These are phyloP conservation scores for Cyberlindnera suaveolens DNA, from an alignment of 805 yeast species.

Conservation along the genomic window DNA sequence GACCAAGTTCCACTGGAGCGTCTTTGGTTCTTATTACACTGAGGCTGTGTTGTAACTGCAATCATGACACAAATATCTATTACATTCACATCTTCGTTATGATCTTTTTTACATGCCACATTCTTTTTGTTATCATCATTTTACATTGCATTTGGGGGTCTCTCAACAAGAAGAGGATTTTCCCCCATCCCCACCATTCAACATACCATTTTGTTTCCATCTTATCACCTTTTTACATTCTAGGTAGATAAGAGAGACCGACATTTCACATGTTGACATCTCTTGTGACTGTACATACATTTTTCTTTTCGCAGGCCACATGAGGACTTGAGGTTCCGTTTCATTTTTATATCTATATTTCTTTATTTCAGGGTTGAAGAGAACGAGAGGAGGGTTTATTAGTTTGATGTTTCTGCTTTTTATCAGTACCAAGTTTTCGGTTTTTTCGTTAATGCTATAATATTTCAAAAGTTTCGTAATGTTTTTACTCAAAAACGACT, in stretches of 20 bases:
- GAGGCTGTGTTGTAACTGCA: conserved; percentile 3
- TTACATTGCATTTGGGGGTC: neutral
- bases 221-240: no score
- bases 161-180: neutral
- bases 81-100: no score
- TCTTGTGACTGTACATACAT: no score
- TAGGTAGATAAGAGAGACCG: no score
- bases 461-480: neutral
- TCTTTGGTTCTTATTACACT: conserved; percentile 63
- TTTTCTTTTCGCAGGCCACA: no score
- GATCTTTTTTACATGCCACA: neutral
- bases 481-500: no score
- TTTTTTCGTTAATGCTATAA: neutral
- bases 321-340: neutral
- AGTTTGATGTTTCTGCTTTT: neutral
- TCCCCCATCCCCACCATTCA: neutral
- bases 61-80: no score
- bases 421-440: neutral
- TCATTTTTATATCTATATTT: neutral
- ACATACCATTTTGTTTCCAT: no score
- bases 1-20: conserved; percentile 76
- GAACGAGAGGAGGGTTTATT: no score
- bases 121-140: neutral
- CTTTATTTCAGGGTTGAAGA: neutral
- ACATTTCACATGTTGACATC: no score